Evolutionary conservation across 169 alveolate genomes (phyloP), one percentile per base, ranked within the genome.

Genomic region (Cryptosporidium ryanae): DNA sequence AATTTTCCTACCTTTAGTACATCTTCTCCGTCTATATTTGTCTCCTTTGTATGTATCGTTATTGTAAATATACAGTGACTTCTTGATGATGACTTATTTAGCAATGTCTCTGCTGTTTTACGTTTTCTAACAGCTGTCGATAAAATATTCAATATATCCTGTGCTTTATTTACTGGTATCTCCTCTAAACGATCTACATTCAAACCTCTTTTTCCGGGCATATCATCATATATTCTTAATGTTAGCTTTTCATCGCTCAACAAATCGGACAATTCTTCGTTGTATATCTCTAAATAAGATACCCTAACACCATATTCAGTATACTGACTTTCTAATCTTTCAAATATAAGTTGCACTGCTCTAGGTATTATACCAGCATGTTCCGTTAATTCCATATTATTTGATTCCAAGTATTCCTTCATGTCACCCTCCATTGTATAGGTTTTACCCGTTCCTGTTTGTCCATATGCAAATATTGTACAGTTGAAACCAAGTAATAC

Each of bases 401-500:
- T 64, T 67, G 81, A 54, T 44, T 84, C 84, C 48, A 90, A 17
- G 64, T 82, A n/a, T 93, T 94, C 55, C 76, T 61, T 94, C 93
- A 92, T 76, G 54, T 76, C 87, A 6, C 87, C 87, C n/a, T 76
- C 87, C 87, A 76, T 76, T 2, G 97, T 95, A 64, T 93, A 94
- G 2, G 97, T 95, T 76, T 95, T 95, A 15, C 97, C 97, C 1
- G 96, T 90, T 6, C 96, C 96, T 5, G 97, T 94, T 82, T 94
- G 93, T 1, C 96, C 96, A 87, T 94, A 94, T 7, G 96, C 97
- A 64, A 94, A 93, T 7, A 94, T 94, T 25, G 97, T 94, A 8
- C 96, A 94, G 83, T 95, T 96, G 84, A 94, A 96, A 8, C 98
- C 98, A 67, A 93, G 95, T 15, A 94, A 82, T 29, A 94, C 98